phyloP scores from a whole-genome alignment of 352 stramenopile species.

The Pythium rhizo-oryzae region DNA sequence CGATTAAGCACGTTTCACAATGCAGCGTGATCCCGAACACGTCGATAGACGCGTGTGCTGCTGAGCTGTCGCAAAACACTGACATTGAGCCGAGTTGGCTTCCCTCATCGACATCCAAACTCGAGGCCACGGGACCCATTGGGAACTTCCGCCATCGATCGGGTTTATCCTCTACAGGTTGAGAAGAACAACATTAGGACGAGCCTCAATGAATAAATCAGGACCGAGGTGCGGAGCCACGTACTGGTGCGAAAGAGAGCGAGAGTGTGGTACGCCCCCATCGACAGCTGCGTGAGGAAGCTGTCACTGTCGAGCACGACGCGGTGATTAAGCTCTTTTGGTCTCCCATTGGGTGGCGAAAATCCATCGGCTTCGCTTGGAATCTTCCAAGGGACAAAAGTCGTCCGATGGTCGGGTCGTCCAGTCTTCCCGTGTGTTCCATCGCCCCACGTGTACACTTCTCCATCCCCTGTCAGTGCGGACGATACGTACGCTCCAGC shows the following conservation, averaged over 20 bases:
- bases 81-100: conserved; percentile 8
- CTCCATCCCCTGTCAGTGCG: conserved; percentile 55
- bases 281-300: conserved; percentile 61
- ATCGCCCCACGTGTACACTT: conserved; percentile 77
- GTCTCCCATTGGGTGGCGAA: neutral
- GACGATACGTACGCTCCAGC: conserved; percentile 60
- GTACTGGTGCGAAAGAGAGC: conserved; percentile 47
- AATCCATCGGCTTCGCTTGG: conserved; percentile 19
- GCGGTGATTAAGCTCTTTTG: conserved; percentile 11
- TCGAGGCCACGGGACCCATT: conserved; percentile 33
- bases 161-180: conserved; percentile 33
- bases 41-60: conserved; percentile 25
- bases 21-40: conserved; percentile 46
- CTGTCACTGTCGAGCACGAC: conserved; percentile 16
- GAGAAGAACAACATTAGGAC: neutral
- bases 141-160: conserved; percentile 75
- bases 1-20: conserved; percentile 46
- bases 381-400: conserved; percentile 68
- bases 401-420: conserved; percentile 43
- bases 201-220: neutral
- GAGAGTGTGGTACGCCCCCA: conserved; percentile 58
- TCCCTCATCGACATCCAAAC: conserved; percentile 19
- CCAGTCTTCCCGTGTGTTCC: conserved; percentile 49
- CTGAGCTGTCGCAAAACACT: conserved; percentile 36
- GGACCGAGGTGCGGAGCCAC: neutral